phyloP scores from a whole-genome alignment of 225 moss, liverwort and hornwort species.

The Bryum argenteum region DNA sequence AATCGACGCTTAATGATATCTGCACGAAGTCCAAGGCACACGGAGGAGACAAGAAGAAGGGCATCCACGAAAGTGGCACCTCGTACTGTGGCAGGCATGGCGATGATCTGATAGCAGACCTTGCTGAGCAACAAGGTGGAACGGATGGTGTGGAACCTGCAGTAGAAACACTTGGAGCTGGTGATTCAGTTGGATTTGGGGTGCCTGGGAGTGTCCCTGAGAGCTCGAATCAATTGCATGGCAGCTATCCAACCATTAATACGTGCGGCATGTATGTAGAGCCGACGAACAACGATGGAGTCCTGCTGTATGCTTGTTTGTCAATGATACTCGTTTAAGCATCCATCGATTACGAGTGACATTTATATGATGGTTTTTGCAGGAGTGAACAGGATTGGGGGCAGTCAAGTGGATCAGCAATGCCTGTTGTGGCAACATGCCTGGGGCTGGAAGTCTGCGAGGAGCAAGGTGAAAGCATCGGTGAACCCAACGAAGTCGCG shows the following conservation, averaged over 20 bases:
- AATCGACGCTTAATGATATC: constrained; percentile 53
- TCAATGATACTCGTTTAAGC: neutral
- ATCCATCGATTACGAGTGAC: neutral
- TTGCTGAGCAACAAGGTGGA: constrained; percentile 57
- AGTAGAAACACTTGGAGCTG: constrained; percentile 39
- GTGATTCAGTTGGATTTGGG: constrained; percentile 41
- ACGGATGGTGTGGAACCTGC: constrained; percentile 44
- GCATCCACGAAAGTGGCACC: constrained; percentile 46
- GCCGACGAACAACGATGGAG: constrained; percentile 12
- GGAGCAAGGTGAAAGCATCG: constrained; percentile 68
- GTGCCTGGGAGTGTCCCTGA: constrained; percentile 42
- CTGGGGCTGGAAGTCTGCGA: constrained; percentile 46
- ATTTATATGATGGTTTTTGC: constrained; percentile 18
- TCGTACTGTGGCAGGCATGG: constrained; percentile 46
- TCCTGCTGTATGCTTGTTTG: constrained; percentile 7
- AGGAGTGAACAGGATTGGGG: constrained; percentile 64
- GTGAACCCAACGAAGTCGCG: constrained; percentile 47
- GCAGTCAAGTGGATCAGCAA: constrained; percentile 53
- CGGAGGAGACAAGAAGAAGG: constrained; percentile 52
- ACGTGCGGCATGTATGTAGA: constrained; percentile 46
- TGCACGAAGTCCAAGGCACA: constrained; percentile 53
- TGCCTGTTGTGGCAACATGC: constrained; percentile 42
- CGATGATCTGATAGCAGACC: constrained; percentile 46
- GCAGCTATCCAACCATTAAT: constrained; percentile 35
- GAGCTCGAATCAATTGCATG: constrained; percentile 43